Evolutionary conservation across 2,329 filamentous ascomycete genomes (phyloP).

Genomic region (Pestalotiopsis sp.): DNA sequence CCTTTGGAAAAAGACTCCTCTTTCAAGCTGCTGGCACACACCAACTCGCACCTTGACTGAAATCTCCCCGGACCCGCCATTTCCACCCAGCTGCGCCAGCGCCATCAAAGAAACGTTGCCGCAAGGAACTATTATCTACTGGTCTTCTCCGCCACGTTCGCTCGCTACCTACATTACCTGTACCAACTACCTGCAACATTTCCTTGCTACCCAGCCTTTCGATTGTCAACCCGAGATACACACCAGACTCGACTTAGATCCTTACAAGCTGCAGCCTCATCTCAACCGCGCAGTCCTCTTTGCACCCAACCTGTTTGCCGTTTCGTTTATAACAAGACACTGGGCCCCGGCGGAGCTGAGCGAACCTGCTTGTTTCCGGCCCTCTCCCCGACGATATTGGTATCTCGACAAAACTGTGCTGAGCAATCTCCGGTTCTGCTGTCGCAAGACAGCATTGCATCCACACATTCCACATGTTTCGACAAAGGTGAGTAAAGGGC

Average conservation of each 20-base stretch:
- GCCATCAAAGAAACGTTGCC: not conserved
- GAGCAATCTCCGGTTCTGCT: constrained; percentile 24
- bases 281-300: not conserved
- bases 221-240: not conserved
- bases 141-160: not conserved
- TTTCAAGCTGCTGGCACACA: constrained; percentile 3
- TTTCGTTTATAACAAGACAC: not conserved
- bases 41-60: not conserved
- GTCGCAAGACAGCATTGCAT: constrained; percentile 32
- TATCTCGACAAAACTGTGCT: constrained; percentile 19
- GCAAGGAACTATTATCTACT: not conserved
- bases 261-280: constrained; percentile 4
- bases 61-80: not conserved
- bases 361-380: constrained; percentile 2
- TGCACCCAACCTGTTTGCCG: not conserved
- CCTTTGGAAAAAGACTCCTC: not conserved
- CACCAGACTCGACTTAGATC: not conserved
- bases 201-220: not conserved
- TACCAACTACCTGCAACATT: not conserved
- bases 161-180: not conserved
- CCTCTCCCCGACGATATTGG: not conserved
- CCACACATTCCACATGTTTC: constrained; percentile 31
- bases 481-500: constrained; percentile 31
- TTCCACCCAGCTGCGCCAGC: not conserved
- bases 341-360: not conserved